These are phyloP conservation scores for Emericellopsis cladophorae DNA, from an alignment of 2,329 filamentous ascomycete genomes.

Conservation along the genomic window DNA sequence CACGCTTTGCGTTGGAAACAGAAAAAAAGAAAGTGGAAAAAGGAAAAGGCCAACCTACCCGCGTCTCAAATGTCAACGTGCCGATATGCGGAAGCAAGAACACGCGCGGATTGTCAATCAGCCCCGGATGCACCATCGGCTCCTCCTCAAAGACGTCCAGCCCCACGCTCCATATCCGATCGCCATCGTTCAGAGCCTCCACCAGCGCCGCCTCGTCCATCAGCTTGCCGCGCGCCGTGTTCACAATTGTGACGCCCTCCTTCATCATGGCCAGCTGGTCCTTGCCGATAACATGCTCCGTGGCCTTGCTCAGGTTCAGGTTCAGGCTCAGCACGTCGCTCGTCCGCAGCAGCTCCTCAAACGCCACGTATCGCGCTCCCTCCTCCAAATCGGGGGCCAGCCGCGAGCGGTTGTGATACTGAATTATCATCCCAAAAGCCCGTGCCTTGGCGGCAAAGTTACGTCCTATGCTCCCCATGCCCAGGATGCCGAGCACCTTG, in stretches of 20 bases:
- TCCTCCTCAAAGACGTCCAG: constrained; percentile 64
- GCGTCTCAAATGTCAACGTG: constrained; percentile 5
- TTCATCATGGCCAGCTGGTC: constrained; percentile 59
- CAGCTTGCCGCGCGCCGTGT: constrained; percentile 60
- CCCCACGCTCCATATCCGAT: constrained; percentile 46
- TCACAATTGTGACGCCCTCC: constrained; percentile 55
- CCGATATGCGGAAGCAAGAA: constrained; percentile 6
- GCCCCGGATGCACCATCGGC: constrained; percentile 21
- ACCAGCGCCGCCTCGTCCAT: constrained; percentile 61
- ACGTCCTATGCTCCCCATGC: constrained; percentile 33
- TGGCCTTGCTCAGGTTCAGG: constrained; percentile 52
- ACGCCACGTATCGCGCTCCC: constrained; percentile 15
- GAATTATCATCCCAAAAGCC: constrained; percentile 28
- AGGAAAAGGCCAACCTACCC: background rate
- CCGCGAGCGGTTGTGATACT: constrained; percentile 27
- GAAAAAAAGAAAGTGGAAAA: too few relatives aligned
- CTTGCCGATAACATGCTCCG: constrained; percentile 36
- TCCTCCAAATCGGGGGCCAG: constrained; percentile 17
- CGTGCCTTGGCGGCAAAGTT: constrained; percentile 24
- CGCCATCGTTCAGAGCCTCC: constrained; percentile 48
- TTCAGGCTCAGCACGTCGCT: constrained; percentile 58
- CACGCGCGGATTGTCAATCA: constrained; percentile 3
- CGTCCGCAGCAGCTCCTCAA: constrained; percentile 5
- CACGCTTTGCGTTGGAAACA: background rate
- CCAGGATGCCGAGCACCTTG: constrained; percentile 32